Base-by-base conservation (phyloP, 768 basidiomycete genomes). In the Suillus spraguei region DNA sequence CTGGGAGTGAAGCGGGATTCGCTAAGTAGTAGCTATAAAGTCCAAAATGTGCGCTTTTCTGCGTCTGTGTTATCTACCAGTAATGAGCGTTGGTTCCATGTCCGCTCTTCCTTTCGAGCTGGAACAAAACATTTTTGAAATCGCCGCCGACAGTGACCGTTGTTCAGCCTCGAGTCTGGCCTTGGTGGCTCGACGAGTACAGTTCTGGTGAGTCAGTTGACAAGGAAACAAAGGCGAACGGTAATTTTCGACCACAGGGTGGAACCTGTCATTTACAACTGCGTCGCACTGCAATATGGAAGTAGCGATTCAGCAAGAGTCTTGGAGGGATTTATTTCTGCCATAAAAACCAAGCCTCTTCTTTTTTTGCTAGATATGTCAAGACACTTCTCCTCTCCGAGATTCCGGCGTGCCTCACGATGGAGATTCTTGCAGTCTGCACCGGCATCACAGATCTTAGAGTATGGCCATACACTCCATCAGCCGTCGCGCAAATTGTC, bases 21-120 rank as follows among this genome's bases (percentile, higher is more conserved):
- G 9, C 22, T 16, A 22, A 33, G 52, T 14, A 33, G 52, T 14
- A 22, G 54, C 55, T 39, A 56, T 56, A 56, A 39, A 56, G 22
- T 56, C 16, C 9, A 24, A 5, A 39, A 56, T 22, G 16, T 56
- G 9, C 32, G 50, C 17, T 20, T 32, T 32, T 17, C 50, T 32
- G 47, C 35, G n/a, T 53, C 10, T 55, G 13, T 35, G 53, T 55
- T 24, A 56, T 55, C 36, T 55, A 16, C 28, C 16, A 17, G 28
- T 28, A 22, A 55, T 55, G 22, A 55, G 22, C 13, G 1, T 24
- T 22, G 22, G 4, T 14, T 24, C n/a, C 4, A 24, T 56, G 55
- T 38, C 36, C 16, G 38, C 55, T 39, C 55, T 56, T 39, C 55
- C 55, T 9, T 56, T 56, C 55, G 55, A 56, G 36, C 35, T 55